These are phyloP conservation scores for Syzygium malaccense DNA, from an alignment of 441 rosid species.

Conservation along the genomic window DNA sequence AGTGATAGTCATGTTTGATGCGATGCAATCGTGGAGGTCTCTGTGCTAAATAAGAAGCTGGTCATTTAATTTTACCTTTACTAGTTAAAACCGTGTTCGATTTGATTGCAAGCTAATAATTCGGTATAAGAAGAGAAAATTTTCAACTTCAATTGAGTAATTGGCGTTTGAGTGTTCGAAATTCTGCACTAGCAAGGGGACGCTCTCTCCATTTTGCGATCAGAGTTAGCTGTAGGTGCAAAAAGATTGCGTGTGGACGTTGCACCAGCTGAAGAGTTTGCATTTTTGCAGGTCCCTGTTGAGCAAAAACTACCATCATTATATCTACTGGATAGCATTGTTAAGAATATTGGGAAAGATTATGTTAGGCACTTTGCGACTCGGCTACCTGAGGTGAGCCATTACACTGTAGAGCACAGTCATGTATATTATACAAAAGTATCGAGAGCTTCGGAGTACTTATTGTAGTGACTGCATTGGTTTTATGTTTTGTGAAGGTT, in stretches of 20 bases:
- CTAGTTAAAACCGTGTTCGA: not conserved
- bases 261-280: not conserved
- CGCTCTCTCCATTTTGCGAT: not conserved
- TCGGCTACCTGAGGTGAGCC: constrained; percentile 87
- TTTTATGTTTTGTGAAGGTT: constrained; percentile 39
- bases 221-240: not conserved
- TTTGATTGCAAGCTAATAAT: not conserved
- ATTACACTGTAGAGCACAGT: not conserved
- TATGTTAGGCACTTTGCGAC: constrained; percentile 69
- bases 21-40: not conserved
- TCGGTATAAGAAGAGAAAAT: not conserved
- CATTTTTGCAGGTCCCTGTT: constrained; percentile 58
- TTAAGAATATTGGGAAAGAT: constrained; percentile 78
- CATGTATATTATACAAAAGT: not conserved
- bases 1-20: not conserved
- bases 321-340: constrained; percentile 94
- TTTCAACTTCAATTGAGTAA: not conserved
- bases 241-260: not conserved
- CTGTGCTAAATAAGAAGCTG: not conserved
- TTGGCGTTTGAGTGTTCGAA: not conserved
- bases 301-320: constrained; percentile 88
- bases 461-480: not conserved
- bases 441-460: not conserved
- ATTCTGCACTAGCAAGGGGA: not conserved
- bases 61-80: not conserved